A percentile compares a stretch with the other conserved stretches of the same genome.
Evolutionary conservation across 176 grass and related monocot genomes (phyloP).

Genomic region (Microstegium vimineum): DNA sequence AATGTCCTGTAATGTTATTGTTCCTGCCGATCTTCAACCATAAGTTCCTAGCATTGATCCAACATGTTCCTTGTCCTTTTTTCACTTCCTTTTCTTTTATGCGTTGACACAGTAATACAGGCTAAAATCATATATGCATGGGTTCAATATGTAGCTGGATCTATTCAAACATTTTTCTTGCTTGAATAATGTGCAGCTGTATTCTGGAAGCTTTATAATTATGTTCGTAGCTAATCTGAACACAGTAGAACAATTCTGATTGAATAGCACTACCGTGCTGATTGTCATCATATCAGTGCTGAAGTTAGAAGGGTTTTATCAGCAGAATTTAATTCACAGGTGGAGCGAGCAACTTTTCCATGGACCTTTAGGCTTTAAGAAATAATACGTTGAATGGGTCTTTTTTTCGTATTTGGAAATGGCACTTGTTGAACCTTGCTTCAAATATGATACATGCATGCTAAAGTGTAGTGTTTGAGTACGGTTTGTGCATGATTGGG

Average conservation of each 20-base stretch:
- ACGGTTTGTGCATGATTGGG: not conserved
- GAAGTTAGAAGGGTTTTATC: not conserved
- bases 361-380: not conserved
- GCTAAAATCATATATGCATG: not conserved
- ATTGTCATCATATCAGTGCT: not conserved
- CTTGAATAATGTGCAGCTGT: not conserved
- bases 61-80: not conserved
- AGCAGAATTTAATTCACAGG: not conserved
- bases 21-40: not conserved
- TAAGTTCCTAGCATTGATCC: not conserved
- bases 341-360: not conserved
- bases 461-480: not conserved
- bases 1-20: not conserved
- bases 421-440: not conserved
- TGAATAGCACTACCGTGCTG: not conserved
- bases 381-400: not conserved
- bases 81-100: not conserved
- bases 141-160: not conserved
- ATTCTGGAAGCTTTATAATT: not conserved
- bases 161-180: not conserved
- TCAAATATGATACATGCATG: not conserved
- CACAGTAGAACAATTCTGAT: not conserved
- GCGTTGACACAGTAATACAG: not conserved
- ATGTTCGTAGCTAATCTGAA: not conserved
- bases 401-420: not conserved